Evolutionary conservation across 148 eudicot species (phyloP), one percentile per base, ranked within the genome.

Genomic region (Rhododendron mucronatum): DNA sequence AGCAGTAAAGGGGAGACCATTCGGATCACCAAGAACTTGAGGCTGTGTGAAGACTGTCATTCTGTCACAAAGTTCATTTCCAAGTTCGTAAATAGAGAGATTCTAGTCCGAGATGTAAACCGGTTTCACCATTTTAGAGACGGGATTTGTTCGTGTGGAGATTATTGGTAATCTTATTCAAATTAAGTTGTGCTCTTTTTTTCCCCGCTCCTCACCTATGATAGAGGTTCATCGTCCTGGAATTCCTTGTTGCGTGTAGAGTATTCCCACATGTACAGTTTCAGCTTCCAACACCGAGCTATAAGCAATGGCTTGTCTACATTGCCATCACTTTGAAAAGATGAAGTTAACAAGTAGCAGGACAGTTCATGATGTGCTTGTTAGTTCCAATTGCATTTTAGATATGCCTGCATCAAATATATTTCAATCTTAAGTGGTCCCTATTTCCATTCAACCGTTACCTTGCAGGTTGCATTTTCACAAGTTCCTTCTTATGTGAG

Each of bases 41-140:
- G 99, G 88, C 78, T 97, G 74, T 97, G 99, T 86, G 98, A 97
- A 90, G 98, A 97, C 87, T 97, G 99, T 87, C 99, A 97, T 87
- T 88, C 94, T 81, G 90, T 97, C 85, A 97, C 95, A 39, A 97
- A 94, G 90, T 93, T 95, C 82, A 83, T 97, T 59, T 94, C 99
- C 35, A 94, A 82, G 86, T 97, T 91, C 83, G 87, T 93, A 5
- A 87, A 89, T 4, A 91, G 96, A 87, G 98, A 97, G 74, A 97
- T 97, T 87, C 84, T 95, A 81, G 99, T 97, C 83, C 91, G 99
- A 37, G 99, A 97, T 89, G 91, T 93, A 71, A 97, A 97, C 89
- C 96, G 99, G 8, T 73, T 93, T 86, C 99, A 97, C 84, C 95
- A 91, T 92, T 95, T 97, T 83, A 92, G 77, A 89, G 94, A 97